These are phyloP conservation scores for Hypericum androsaemum DNA, from an alignment of 345 rosid species.

Conservation along the genomic window DNA sequence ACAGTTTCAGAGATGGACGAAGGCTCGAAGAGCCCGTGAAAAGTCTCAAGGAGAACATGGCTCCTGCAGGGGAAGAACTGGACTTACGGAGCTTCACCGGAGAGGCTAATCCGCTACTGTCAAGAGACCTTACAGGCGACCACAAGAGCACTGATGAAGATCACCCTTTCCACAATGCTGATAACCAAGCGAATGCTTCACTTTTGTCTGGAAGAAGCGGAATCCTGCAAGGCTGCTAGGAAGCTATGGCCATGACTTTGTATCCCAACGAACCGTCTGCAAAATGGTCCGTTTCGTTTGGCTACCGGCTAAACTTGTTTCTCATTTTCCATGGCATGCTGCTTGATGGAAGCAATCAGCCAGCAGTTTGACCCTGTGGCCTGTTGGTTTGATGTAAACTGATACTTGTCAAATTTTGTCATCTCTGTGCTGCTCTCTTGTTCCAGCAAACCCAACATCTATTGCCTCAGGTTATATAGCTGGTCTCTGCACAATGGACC, in stretches of 20 bases:
- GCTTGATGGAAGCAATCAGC: too few species aligned
- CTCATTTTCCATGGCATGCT: too few species aligned
- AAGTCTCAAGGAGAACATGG: conserved; percentile 32
- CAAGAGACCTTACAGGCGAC: conserved; percentile 16
- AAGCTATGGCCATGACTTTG: not conserved
- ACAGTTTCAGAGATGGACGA: conserved; percentile 6
- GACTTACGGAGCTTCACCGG: conserved; percentile 21
- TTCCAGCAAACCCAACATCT: too few species aligned
- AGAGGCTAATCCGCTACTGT: conserved; percentile 35
- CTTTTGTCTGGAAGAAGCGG: conserved; percentile 28
- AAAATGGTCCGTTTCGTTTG: not conserved
- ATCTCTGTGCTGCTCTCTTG: too few species aligned
- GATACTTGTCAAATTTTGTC: too few species aligned
- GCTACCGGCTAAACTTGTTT: too few species aligned
- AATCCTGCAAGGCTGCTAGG: conserved; percentile 27
- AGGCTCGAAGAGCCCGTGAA: conserved; percentile 15
- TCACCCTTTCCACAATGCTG: conserved; percentile 38
- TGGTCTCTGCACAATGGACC: too few species aligned
- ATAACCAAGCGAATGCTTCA: conserved; percentile 22
- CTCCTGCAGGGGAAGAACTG: conserved; percentile 24
- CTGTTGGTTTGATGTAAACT: too few species aligned
- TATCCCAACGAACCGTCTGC: conserved; percentile 1
- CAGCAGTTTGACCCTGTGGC: too few species aligned
- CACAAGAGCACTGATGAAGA: conserved; percentile 17
- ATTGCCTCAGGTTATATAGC: too few species aligned